phyloP scores from a whole-genome alignment of 208 protist species.

The Spongospora subterranea region DNA sequence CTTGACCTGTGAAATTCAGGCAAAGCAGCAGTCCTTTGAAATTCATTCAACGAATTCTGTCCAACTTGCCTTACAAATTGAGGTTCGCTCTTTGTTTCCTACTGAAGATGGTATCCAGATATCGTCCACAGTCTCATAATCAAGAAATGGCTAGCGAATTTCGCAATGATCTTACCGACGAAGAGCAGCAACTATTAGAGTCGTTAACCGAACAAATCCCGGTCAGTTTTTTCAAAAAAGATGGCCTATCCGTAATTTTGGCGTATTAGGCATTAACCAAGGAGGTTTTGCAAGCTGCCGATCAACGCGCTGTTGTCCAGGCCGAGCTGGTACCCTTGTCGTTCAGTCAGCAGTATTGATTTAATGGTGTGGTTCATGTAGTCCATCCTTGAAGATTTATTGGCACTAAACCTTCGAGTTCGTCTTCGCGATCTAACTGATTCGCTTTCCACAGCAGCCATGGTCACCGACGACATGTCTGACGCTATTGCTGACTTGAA shows the following conservation, averaged over 20 bases:
- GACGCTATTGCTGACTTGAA: neutral
- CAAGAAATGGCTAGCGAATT: neutral
- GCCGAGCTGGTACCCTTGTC: neutral
- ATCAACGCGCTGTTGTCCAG: neutral
- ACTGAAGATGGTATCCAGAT: neutral
- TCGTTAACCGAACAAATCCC: neutral
- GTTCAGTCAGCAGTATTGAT: neutral
- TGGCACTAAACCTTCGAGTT: neutral
- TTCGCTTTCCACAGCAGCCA: neutral
- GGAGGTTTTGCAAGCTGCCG: neutral
- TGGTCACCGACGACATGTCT: neutral
- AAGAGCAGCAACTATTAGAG: neutral
- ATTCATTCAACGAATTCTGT: neutral
- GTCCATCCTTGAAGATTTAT: neutral
- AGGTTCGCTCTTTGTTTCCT: neutral
- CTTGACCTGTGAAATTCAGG: neutral
- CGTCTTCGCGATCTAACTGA: neutral
- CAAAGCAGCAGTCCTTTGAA: neutral
- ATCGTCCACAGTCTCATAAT: neutral
- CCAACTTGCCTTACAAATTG: neutral
- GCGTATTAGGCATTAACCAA: neutral
- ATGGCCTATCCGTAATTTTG: neutral
- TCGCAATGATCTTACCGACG: neutral
- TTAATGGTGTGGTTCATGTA: neutral
- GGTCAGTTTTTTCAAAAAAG: neutral